Evolutionary conservation across 257 asterid species (phyloP).

Genomic region (Scutellaria baicalensis): DNA sequence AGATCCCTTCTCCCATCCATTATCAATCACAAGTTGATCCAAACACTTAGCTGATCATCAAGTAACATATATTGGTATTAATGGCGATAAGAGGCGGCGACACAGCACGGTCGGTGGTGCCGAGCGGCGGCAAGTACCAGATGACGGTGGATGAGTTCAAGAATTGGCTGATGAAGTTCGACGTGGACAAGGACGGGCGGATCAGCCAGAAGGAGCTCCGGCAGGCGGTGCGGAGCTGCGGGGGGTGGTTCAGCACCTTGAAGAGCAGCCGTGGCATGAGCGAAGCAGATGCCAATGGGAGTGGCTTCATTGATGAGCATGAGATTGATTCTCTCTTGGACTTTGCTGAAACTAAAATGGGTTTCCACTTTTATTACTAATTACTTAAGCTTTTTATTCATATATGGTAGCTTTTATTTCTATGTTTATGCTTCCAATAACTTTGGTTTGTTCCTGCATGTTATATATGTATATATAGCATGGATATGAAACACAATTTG

Average conservation of each 20-base stretch:
- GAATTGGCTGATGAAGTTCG: slow-evolving; percentile 33
- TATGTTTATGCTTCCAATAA: too few relatives aligned
- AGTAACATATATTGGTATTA: too few relatives aligned
- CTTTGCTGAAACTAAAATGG: slow-evolving; percentile 27
- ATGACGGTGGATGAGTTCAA: slow-evolving; percentile 42
- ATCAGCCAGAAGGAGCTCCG: slow-evolving; percentile 36
- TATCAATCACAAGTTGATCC: not conserved
- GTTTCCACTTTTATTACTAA: slow-evolving; percentile 25
- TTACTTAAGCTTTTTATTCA: not conserved
- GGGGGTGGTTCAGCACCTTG: slow-evolving; percentile 32
- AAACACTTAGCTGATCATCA: too few relatives aligned
- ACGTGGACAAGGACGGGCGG: slow-evolving; percentile 29
- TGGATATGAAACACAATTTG: too few relatives aligned
- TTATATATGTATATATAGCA: too few relatives aligned
- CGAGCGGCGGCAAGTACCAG: slow-evolving; percentile 20
- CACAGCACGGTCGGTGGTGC: slow-evolving; percentile 11
- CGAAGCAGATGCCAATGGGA: slow-evolving; percentile 19
- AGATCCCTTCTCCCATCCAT: not conserved
- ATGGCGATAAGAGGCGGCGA: slow-evolving; percentile 31
- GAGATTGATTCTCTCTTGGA: slow-evolving; percentile 36
- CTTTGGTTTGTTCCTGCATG: not conserved
- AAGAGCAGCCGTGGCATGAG: slow-evolving; percentile 29
- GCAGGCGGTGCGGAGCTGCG: slow-evolving; percentile 31
- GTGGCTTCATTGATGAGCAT: slow-evolving; percentile 28
- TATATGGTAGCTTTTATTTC: not conserved